phyloP scores from a whole-genome alignment of 768 basidiomycete genomes.

The Cyathus striatus region DNA sequence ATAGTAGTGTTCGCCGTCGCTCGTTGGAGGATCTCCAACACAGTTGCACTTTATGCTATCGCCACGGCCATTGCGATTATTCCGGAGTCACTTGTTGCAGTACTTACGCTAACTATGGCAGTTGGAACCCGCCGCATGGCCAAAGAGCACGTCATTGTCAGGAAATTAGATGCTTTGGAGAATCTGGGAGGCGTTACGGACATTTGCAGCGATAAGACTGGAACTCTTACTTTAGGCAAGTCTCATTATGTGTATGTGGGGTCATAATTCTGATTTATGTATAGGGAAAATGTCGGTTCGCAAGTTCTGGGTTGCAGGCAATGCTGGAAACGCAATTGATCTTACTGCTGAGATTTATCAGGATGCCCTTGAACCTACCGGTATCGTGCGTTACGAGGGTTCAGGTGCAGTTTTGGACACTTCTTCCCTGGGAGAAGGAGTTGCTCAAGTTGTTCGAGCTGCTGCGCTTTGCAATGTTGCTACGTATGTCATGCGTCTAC shows the following conservation, averaged over 20 bases:
- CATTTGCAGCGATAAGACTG: slow-evolving; percentile 64
- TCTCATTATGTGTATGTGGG: background rate
- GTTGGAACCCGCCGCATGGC: slow-evolving; percentile 53
- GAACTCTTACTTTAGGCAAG: slow-evolving; percentile 44
- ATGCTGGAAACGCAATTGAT: slow-evolving; percentile 15
- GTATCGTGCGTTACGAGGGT: slow-evolving; percentile 17
- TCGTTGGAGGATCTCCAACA: slow-evolving; percentile 22
- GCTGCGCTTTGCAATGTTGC: slow-evolving; percentile 33
- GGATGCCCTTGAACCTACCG: slow-evolving; percentile 26
- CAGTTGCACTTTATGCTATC: slow-evolving; percentile 31
- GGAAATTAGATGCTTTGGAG: slow-evolving; percentile 60
- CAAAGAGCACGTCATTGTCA: slow-evolving; percentile 53
- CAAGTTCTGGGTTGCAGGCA: slow-evolving; percentile 31
- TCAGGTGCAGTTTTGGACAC: slow-evolving; percentile 15
- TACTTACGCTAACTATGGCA: slow-evolving; percentile 55
- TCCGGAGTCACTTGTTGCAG: slow-evolving; percentile 37
- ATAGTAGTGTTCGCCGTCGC: slow-evolving; percentile 33
- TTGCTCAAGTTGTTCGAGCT: slow-evolving; percentile 22
- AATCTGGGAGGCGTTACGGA: slow-evolving; percentile 51
- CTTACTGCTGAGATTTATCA: slow-evolving; percentile 25
- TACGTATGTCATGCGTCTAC: slow-evolving; percentile 16
- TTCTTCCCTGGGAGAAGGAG: slow-evolving; percentile 11
- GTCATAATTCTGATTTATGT: background rate
- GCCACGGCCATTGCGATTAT: slow-evolving; percentile 34
- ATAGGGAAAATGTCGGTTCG: slow-evolving; percentile 35